Conservation (phyloP, 208 protist genomes). For the Sergeia podlipaevii region DNA sequence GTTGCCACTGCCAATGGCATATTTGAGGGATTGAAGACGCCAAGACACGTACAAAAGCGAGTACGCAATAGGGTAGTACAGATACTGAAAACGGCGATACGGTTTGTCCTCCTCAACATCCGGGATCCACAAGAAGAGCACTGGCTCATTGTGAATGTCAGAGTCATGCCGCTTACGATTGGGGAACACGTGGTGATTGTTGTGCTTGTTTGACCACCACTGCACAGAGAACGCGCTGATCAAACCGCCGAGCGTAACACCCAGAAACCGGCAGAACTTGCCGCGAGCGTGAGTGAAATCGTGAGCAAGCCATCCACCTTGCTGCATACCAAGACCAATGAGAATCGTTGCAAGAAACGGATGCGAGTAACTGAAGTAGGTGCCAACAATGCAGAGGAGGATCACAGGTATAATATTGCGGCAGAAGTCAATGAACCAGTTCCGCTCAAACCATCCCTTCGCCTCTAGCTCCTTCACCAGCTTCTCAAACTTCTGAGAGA, state of each 20-base stretch:
- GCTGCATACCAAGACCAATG: conserved; percentile 75
- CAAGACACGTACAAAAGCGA: conserved; percentile 77
- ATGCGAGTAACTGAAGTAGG: conserved; percentile 42
- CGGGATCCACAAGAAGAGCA: conserved; percentile 65
- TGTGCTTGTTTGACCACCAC: conserved; percentile 84
- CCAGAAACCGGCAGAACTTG: conserved; percentile 42
- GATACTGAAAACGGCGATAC: conserved; percentile 61
- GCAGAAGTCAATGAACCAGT: conserved; percentile 62
- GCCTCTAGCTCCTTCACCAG: conserved; percentile 49
- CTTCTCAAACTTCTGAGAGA: conserved; percentile 61
- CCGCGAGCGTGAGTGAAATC: conserved; percentile 62
- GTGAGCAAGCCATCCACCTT: conserved; percentile 75
- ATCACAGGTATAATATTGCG: conserved; percentile 67
- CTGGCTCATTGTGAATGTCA: conserved; percentile 80
- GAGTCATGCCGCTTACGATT: conserved; percentile 68
- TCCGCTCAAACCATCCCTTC: conserved; percentile 61
- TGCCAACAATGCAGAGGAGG: conserved; percentile 48
- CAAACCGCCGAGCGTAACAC: conserved; percentile 33
- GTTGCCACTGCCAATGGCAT: conserved; percentile 53
- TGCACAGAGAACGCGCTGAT: conserved; percentile 63
- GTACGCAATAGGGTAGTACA: conserved; percentile 68
- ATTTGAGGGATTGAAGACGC: conserved; percentile 67
- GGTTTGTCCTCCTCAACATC: conserved; percentile 44
- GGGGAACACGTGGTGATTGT: conserved; percentile 78
- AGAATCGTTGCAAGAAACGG: conserved; percentile 54